Evolutionary conservation across 106 monocot species (phyloP).

Genomic region (Allium sativum): DNA sequence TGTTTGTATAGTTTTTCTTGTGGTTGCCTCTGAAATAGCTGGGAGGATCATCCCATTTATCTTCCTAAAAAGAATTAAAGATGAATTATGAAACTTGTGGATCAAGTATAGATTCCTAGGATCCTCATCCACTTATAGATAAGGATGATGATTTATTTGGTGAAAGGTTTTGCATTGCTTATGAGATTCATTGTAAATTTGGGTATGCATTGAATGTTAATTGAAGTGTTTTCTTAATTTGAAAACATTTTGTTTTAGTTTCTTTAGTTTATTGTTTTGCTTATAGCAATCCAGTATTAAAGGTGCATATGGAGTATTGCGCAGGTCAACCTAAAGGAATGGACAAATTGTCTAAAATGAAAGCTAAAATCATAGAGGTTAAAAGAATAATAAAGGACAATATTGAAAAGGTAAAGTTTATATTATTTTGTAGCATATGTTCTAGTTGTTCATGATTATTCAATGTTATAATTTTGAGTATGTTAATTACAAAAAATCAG

Average conservation of each 20-base stretch:
- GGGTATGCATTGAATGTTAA: constrained; percentile 35
- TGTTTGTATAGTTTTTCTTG: constrained; percentile 71
- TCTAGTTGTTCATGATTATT: too few species aligned
- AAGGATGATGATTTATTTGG: constrained; percentile 86
- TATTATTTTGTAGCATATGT: background rate
- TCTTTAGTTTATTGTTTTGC: background rate
- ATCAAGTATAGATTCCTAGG: constrained; percentile 37
- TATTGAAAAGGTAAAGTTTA: constrained; percentile 71
- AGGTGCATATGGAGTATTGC: constrained; percentile 90
- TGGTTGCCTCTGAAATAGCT: constrained; percentile 68
- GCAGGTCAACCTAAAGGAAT: constrained; percentile 85
- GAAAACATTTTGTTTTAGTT: background rate
- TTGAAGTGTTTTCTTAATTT: background rate
- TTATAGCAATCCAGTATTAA: constrained; percentile 57
- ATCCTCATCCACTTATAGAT: constrained; percentile 60
- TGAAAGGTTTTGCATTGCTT: constrained; percentile 81
- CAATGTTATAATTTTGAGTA: too few species aligned
- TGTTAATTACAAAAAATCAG: too few species aligned
- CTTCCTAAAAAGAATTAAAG: constrained; percentile 69
- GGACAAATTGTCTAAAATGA: constrained; percentile 80
- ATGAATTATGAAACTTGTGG: constrained; percentile 89
- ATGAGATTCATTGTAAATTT: constrained; percentile 83
- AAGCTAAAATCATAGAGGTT: constrained; percentile 80
- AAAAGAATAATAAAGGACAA: constrained; percentile 99
- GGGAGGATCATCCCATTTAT: constrained; percentile 85